phyloP scores from a whole-genome alignment of 495 filamentous ascomycete species.

The Rhypophila decipiens region DNA sequence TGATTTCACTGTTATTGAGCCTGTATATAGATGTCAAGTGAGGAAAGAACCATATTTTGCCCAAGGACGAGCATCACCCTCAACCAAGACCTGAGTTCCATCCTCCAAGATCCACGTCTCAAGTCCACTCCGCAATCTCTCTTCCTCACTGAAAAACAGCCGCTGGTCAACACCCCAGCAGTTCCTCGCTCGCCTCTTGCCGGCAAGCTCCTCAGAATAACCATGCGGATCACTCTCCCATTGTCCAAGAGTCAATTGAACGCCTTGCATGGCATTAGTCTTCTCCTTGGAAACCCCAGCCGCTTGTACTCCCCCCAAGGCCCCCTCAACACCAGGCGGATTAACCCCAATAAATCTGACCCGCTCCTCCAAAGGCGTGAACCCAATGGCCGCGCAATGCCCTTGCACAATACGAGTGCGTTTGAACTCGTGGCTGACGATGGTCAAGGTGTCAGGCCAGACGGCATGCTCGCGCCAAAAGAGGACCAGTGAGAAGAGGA shows the following conservation, averaged over 20 bases:
- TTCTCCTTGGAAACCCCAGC: constrained; percentile 18
- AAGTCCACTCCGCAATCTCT: constrained; percentile 29
- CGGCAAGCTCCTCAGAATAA: constrained; percentile 32
- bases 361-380: constrained; percentile 28
- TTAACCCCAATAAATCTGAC: constrained; percentile 61
- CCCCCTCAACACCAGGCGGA: constrained; percentile 45
- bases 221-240: constrained; percentile 49
- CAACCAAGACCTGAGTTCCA: constrained; percentile 28
- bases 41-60: too few species aligned
- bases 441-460: constrained; percentile 52
- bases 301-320: constrained; percentile 7
- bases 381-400: constrained; percentile 60
- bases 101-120: constrained; percentile 14
- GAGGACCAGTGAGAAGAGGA: constrained; percentile 60
- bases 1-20: too few species aligned
- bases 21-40: too few species aligned
- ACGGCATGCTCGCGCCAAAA: constrained; percentile 44
- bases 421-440: constrained; percentile 76
- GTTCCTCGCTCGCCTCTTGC: constrained; percentile 46
- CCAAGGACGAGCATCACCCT: constrained; percentile 30
- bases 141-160: constrained; percentile 32
- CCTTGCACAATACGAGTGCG: constrained; percentile 55
- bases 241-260: constrained; percentile 31
- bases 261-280: constrained; percentile 31
- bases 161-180: constrained; percentile 34